Percentiles rank a stretch among this genome's conserved stretches.
Evolutionary conservation across 176 grass and related monocot species (phyloP).

Genomic region (Carex myosuroides): DNA sequence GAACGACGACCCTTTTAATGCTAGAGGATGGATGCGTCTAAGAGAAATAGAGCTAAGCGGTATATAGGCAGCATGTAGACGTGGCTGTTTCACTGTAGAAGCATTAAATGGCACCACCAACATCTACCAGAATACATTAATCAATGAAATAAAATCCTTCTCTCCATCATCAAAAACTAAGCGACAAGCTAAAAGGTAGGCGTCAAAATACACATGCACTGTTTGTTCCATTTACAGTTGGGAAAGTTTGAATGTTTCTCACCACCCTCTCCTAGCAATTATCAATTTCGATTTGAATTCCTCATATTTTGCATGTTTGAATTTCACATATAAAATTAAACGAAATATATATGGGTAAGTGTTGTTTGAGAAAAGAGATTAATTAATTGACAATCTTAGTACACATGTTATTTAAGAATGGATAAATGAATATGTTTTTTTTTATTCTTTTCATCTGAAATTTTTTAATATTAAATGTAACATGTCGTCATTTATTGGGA

Average conservation of each 20-base stretch:
- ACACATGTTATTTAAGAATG: not conserved
- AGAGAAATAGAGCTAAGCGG: not conserved
- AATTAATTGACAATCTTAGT: not conserved
- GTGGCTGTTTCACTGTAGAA: conserved; percentile 11
- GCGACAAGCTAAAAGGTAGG: not conserved
- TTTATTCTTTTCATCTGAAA: not conserved
- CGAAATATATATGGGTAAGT: not conserved
- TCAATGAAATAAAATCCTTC: conserved; percentile 27
- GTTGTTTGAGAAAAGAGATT: not conserved
- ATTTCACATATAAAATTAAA: not conserved
- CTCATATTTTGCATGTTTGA: not conserved
- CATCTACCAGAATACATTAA: conserved; percentile 24
- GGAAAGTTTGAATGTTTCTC: not conserved
- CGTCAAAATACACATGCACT: not conserved
- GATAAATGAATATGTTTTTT: not conserved
- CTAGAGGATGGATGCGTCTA: not conserved
- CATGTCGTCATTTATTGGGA: not conserved
- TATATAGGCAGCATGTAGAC: not conserved
- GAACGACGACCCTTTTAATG: not conserved
- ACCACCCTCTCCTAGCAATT: not conserved
- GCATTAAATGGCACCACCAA: conserved; percentile 28
- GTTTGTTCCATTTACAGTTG: not conserved
- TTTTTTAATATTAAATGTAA: not conserved
- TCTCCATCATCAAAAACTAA: conserved; percentile 9
- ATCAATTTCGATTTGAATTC: not conserved